Evolutionary conservation across 2,329 filamentous ascomycete species (phyloP).

Genomic region (Zopfia rhizophila): DNA sequence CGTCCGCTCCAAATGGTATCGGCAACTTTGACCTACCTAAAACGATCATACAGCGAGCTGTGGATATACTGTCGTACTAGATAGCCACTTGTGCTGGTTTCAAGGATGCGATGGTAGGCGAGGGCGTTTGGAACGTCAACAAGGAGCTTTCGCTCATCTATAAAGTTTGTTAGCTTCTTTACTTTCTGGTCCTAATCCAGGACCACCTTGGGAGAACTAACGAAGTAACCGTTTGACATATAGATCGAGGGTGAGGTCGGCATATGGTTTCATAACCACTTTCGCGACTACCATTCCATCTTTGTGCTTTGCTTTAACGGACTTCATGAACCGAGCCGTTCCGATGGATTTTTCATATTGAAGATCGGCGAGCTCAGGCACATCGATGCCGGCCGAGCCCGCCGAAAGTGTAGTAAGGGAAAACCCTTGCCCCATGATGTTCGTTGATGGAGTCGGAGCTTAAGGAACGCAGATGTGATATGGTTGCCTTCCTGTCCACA

Average conservation of each 20-base stretch:
- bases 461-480: conserved; percentile 32
- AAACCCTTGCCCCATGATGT: conserved; percentile 92
- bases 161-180: conserved; percentile 28
- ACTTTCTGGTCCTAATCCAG: conserved; percentile 10
- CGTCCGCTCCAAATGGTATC: too few relatives aligned
- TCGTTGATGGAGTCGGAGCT: conserved; percentile 19
- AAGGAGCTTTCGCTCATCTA: conserved; percentile 82
- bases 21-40: conserved; percentile 70
- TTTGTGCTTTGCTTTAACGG: conserved; percentile 87
- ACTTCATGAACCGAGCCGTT: conserved; percentile 95
- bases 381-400: conserved; percentile 91
- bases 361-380: conserved; percentile 89
- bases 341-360: conserved; percentile 93
- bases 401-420: conserved; percentile 91
- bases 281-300: conserved; percentile 95
- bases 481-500: conserved; percentile 39
- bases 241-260: conserved; percentile 79
- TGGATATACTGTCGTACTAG: conserved; percentile 95
- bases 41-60: conserved; percentile 94
- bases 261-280: conserved; percentile 91
- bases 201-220: conserved; percentile 56
- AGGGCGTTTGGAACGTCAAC: conserved; percentile 90
- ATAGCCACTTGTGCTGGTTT: conserved; percentile 91
- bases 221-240: conserved; percentile 82
- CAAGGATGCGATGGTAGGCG: conserved; percentile 87